phyloP scores from a whole-genome alignment of 2,329 filamentous ascomycete species.

The Aspergillus sp. region DNA sequence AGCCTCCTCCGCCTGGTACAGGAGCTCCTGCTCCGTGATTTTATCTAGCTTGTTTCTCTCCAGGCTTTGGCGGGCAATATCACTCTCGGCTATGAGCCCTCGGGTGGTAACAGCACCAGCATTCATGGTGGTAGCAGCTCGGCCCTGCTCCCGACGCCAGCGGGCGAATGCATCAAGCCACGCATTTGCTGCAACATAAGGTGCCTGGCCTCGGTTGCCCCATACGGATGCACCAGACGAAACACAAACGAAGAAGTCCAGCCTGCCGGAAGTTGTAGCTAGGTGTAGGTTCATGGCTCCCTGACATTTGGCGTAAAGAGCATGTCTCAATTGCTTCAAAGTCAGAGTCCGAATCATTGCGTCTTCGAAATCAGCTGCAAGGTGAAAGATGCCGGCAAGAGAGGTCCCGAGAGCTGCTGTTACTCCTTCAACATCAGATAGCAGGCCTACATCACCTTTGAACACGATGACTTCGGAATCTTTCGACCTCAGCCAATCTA shows the following conservation, averaged over 20 bases:
- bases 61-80: constrained; percentile 1
- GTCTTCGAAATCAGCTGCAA: background rate
- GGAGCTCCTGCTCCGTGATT: background rate
- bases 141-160: background rate
- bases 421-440: background rate
- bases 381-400: background rate
- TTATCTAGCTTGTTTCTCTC: background rate
- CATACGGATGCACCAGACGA: background rate
- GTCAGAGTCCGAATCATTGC: background rate
- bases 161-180: constrained; percentile 1
- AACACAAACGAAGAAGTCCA: background rate
- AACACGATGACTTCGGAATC: background rate
- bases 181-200: background rate
- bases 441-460: background rate
- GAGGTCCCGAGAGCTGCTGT: too few species aligned
- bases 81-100: constrained; percentile 1
- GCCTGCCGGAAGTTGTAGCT: background rate
- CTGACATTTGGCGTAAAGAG: background rate
- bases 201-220: background rate
- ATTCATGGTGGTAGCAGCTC: background rate
- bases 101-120: background rate
- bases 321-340: background rate
- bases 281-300: background rate
- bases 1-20: background rate
- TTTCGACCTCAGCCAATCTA: background rate